phyloP scores from a whole-genome alignment of 2,329 filamentous ascomycete genomes.

The Triangularia setosa region DNA sequence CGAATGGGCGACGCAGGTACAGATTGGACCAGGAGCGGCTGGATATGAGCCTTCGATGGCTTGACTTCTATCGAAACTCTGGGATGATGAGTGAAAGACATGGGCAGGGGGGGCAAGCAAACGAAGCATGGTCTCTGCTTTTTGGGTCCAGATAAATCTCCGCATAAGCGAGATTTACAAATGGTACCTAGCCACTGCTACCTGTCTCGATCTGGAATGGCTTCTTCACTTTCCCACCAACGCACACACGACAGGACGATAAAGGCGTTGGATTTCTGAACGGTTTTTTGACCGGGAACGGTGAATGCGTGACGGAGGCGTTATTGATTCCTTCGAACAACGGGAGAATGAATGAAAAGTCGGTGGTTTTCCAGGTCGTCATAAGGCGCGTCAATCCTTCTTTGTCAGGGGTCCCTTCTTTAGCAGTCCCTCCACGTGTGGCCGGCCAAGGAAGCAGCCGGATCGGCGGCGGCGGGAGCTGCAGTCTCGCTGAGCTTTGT shows the following conservation, averaged over 20 bases:
- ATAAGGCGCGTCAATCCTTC: background rate
- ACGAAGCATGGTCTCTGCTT: background rate
- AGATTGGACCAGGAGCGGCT: constrained; percentile 7
- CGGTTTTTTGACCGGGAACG: background rate
- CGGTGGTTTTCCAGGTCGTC: background rate
- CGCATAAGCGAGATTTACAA: constrained; percentile 13
- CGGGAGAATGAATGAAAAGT: background rate
- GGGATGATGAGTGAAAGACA: background rate
- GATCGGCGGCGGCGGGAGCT: constrained; percentile 14
- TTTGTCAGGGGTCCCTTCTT: background rate
- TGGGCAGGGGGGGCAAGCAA: background rate
- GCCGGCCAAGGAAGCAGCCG: constrained; percentile 13
- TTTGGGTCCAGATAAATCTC: constrained; percentile 5
- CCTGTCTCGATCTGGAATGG: background rate
- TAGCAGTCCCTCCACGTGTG: constrained; percentile 9
- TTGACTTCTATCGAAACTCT: constrained; percentile 4
- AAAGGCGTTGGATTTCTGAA: background rate
- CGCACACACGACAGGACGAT: background rate
- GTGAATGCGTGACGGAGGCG: background rate
- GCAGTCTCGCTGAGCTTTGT: background rate
- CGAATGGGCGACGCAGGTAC: constrained; percentile 16
- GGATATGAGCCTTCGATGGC: constrained; percentile 5
- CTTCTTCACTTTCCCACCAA: background rate
- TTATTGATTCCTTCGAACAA: background rate
- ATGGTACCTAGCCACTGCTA: background rate